Conservation (phyloP, 768 basidiomycete species). For the Naganishia vishniacii region DNA sequence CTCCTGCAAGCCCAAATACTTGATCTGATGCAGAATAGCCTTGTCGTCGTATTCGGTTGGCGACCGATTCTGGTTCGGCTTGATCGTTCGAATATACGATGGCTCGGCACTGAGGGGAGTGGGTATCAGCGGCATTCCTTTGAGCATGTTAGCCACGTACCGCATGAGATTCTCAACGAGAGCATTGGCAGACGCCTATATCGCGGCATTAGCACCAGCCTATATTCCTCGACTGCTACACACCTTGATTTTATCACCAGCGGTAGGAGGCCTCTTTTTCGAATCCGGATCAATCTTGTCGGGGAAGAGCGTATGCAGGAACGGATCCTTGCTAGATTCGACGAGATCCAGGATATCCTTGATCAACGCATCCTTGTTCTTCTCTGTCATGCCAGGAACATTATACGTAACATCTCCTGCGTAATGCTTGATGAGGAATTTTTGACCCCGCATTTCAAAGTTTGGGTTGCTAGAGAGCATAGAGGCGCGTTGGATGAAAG, state of each 20-base stretch:
- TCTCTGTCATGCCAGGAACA: slow-evolving; percentile 96
- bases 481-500: slow-evolving; percentile 86
- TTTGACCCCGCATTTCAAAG: slow-evolving; percentile 87
- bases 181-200: slow-evolving; percentile 80
- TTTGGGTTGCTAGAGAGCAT: slow-evolving; percentile 77
- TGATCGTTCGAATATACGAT: slow-evolving; percentile 97
- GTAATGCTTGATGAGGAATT: slow-evolving; percentile 93
- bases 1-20: slow-evolving; percentile 96
- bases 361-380: slow-evolving; percentile 95
- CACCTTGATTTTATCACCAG: slow-evolving; percentile 95
- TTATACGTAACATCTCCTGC: slow-evolving; percentile 99
- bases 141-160: slow-evolving; percentile 5
- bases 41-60: slow-evolving; percentile 85
- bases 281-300: slow-evolving; percentile 92
- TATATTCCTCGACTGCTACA: slow-evolving; percentile 30
- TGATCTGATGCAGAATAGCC: slow-evolving; percentile 96
- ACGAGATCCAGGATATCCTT: slow-evolving; percentile 91
- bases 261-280: slow-evolving; percentile 96
- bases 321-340: slow-evolving; percentile 69
- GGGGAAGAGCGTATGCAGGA: slow-evolving; percentile 82
- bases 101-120: slow-evolving; percentile 51
- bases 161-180: slow-evolving; percentile 97
- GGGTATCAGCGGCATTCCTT: not conserved
- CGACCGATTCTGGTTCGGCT: slow-evolving; percentile 95
- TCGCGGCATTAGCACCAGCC: slow-evolving; percentile 8